phyloP scores from a whole-genome alignment of 2,329 filamentous ascomycete genomes.

The Leptographium flavum region DNA sequence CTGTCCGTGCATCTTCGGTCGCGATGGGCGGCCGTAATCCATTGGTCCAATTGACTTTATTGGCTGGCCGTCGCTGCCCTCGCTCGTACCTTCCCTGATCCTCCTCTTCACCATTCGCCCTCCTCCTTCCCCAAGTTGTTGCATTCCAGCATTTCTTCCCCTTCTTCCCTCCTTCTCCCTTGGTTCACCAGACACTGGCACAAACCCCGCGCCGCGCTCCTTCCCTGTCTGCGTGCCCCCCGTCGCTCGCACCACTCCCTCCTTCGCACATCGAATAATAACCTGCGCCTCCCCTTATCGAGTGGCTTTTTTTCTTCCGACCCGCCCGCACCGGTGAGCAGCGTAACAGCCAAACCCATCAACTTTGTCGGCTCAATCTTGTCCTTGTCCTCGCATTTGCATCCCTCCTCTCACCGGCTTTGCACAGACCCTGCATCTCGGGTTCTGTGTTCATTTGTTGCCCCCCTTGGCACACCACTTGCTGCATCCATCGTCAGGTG shows the following conservation, averaged over 20 bases:
- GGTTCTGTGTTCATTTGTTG: neutral
- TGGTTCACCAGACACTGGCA: no score
- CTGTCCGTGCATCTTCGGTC: no score
- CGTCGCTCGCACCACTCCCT: neutral
- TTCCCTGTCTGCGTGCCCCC: neutral
- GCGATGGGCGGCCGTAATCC: no score
- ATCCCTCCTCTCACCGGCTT: conserved; percentile 4
- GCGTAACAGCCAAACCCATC: neutral
- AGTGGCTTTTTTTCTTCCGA: conserved; percentile 4
- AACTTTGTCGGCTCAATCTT: neutral
- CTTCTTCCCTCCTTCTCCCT: neutral
- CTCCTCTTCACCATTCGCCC: neutral
- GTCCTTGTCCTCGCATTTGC: neutral
- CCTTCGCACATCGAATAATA: conserved; percentile 1
- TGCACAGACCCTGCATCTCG: neutral
- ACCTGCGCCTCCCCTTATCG: conserved; percentile 1
- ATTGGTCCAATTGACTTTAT: no score
- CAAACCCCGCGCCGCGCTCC: neutral
- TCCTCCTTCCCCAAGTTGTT: neutral
- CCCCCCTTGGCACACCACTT: neutral
- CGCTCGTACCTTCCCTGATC: no score
- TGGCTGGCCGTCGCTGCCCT: neutral
- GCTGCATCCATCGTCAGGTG: neutral
- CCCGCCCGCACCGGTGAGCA: conserved; percentile 7
- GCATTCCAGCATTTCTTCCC: neutral